These are phyloP conservation scores for Codiaeum variegatum DNA, from an alignment of 441 rosid genomes.

Conservation along the genomic window DNA sequence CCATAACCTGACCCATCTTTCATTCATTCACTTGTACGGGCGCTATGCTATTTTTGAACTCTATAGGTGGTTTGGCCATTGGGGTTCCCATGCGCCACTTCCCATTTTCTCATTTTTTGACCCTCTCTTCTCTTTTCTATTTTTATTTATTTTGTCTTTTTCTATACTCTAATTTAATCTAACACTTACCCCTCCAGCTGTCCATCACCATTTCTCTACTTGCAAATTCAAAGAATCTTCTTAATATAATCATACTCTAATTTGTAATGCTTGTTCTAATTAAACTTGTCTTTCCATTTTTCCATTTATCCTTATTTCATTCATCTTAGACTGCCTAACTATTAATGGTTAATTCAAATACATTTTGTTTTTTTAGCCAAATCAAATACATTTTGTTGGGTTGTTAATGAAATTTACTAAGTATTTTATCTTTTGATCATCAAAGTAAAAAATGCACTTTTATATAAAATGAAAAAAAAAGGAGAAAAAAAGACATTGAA, in stretches of 20 bases:
- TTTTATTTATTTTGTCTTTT: neutral
- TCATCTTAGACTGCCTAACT: too few species aligned
- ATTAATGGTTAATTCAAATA: too few species aligned
- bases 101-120: constrained; percentile 22
- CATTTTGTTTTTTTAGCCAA: too few species aligned
- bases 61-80: too few species aligned
- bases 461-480: too few species aligned
- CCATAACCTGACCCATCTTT: constrained; percentile 8
- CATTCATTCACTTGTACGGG: neutral
- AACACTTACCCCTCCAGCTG: neutral
- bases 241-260: neutral
- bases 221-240: neutral
- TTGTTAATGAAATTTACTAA: too few species aligned
- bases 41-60: too few species aligned
- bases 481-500: too few species aligned
- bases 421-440: too few species aligned
- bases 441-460: too few species aligned
- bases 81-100: constrained; percentile 60
- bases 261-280: neutral
- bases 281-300: neutral
- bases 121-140: neutral
- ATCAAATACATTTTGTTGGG: too few species aligned
- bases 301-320: too few species aligned
- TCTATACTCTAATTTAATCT: neutral
- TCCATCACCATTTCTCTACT: neutral